phyloP scores from a whole-genome alignment of 176 grass and related monocot species.

The Alloteropsis semialata region DNA sequence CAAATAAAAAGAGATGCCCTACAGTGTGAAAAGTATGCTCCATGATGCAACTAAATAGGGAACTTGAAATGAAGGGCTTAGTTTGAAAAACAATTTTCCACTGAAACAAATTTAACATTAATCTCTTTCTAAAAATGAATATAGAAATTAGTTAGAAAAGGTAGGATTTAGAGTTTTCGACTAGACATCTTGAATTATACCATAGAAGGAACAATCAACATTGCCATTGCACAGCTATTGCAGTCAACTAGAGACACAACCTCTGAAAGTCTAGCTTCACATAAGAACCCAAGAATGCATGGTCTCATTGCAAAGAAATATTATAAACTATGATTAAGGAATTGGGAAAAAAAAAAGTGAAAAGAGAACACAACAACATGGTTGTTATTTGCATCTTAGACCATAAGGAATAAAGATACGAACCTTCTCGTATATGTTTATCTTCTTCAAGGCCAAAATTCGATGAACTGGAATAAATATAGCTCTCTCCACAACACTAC shows the following conservation, averaged over 20 bases:
- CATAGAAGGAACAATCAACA: not conserved
- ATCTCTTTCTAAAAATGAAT: not conserved
- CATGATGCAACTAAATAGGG: not conserved
- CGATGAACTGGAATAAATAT: constrained; percentile 81
- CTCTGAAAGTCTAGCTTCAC: not conserved
- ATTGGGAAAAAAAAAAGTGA: not conserved
- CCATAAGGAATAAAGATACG: constrained; percentile 4
- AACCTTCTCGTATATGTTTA: constrained; percentile 97
- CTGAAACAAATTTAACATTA: not conserved
- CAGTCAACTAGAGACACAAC: not conserved
- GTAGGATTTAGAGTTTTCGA: not conserved
- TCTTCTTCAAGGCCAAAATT: constrained; percentile 87
- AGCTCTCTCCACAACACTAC: constrained; percentile 87
- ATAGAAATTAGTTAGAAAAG: not conserved
- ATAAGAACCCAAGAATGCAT: not conserved
- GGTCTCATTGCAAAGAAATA: not conserved
- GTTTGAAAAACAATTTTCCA: not conserved
- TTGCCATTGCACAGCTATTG: not conserved
- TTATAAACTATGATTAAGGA: not conserved
- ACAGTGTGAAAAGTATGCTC: not conserved
- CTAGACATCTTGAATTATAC: not conserved
- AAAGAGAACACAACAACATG: not conserved
- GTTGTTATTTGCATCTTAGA: not conserved
- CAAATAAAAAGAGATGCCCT: not conserved
- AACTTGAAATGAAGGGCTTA: not conserved